phyloP scores from a whole-genome alignment of 768 basidiomycete species.

The Rhizopogon vinicolor region DNA sequence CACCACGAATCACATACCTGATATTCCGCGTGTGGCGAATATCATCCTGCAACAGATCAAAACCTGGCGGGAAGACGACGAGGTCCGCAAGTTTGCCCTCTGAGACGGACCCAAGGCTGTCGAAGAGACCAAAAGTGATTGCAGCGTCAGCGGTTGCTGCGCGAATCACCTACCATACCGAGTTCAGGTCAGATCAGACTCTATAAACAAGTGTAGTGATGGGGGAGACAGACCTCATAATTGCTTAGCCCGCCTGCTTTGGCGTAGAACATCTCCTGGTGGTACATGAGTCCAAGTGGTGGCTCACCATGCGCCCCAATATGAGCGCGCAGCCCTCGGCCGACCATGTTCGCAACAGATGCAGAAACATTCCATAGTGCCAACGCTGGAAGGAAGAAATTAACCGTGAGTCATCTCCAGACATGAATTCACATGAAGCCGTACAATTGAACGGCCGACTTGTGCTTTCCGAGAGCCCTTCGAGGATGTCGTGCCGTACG shows the following conservation, averaged over 20 bases:
- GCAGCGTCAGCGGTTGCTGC: slow-evolving; percentile 69
- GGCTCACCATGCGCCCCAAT: slow-evolving; percentile 76
- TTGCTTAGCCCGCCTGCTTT: slow-evolving; percentile 60
- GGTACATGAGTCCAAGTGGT: slow-evolving; percentile 72
- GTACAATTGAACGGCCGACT: slow-evolving; percentile 55
- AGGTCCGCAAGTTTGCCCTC: slow-evolving; percentile 70
- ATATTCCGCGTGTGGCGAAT: slow-evolving; percentile 48
- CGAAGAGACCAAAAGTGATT: slow-evolving; percentile 55
- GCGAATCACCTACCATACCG: slow-evolving; percentile 46
- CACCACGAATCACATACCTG: slow-evolving; percentile 55
- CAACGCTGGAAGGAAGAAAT: slow-evolving; percentile 38
- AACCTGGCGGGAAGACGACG: slow-evolving; percentile 56
- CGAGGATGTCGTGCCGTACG: slow-evolving; percentile 60
- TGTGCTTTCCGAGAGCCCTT: slow-evolving; percentile 55
- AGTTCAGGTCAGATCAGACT: not conserved
- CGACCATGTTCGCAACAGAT: slow-evolving; percentile 66
- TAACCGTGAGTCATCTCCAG: not conserved
- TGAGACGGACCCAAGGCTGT: slow-evolving; percentile 59
- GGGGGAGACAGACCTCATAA: slow-evolving; percentile 48
- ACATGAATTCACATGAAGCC: slow-evolving; percentile 10
- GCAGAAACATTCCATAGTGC: slow-evolving; percentile 65
- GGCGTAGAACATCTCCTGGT: slow-evolving; percentile 68
- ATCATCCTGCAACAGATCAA: slow-evolving; percentile 52
- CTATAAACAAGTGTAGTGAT: not conserved
- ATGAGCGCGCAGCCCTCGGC: slow-evolving; percentile 54